Evolutionary conservation across 208 protist species (phyloP).

Genomic region (Endotrypanum monterogeii): DNA sequence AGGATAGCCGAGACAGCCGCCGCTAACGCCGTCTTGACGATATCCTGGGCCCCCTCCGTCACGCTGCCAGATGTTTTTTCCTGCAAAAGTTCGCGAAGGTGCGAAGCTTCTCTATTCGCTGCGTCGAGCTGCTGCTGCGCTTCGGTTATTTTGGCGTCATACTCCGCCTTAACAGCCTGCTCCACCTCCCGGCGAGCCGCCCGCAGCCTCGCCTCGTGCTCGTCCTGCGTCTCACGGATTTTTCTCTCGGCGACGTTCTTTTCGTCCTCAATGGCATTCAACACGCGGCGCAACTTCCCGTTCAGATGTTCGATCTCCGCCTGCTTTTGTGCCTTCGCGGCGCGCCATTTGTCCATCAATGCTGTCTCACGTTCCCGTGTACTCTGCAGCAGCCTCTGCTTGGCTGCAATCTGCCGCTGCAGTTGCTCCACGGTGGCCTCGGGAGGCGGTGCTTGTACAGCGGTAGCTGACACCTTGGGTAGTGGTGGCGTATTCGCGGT

Average conservation of each 20-base stretch:
- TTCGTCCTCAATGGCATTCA: conserved; percentile 53
- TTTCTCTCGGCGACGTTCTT: conserved; percentile 55
- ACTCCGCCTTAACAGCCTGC: conserved; percentile 48
- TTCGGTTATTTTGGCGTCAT: conserved; percentile 49
- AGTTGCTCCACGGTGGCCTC: conserved; percentile 61
- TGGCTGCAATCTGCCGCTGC: conserved; percentile 53
- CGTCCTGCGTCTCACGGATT: conserved; percentile 48
- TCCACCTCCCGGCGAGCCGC: conserved; percentile 52
- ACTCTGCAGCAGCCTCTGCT: conserved; percentile 55
- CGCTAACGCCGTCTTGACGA: conserved; percentile 53
- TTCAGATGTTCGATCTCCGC: conserved; percentile 77
- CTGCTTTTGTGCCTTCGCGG: conserved; percentile 68
- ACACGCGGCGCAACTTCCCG: conserved; percentile 46
- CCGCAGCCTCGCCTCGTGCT: conserved; percentile 49
- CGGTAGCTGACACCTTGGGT: neutral
- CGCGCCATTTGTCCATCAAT: conserved; percentile 58
- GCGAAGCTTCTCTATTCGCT: conserved; percentile 50
- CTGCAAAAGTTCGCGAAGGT: conserved; percentile 50
- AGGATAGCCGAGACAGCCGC: conserved; percentile 63
- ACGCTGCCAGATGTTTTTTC: conserved; percentile 33
- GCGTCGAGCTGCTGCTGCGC: conserved; percentile 39
- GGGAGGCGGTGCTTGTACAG: conserved; percentile 9
- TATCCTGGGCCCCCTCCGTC: conserved; percentile 7
- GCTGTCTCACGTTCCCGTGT: conserved; percentile 55
- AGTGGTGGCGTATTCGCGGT: neutral